A percentile compares a stretch with the other conserved stretches of the same genome.
Conservation (phyloP, 2,329 filamentous ascomycete species). For the Sporothrix luriei region DNA sequence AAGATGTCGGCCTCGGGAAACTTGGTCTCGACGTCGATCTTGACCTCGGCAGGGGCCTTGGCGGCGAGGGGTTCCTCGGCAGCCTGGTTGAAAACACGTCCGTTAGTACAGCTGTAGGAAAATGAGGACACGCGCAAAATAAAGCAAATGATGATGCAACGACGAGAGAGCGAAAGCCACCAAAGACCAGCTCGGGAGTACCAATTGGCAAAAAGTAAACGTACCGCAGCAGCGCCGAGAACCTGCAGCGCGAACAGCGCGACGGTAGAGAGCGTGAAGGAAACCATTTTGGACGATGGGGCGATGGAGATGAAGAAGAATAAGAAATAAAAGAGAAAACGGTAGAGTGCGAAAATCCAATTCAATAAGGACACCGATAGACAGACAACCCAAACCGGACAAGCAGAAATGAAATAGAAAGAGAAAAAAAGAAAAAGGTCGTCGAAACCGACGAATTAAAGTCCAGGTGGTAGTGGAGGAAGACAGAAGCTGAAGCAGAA, state of each 20-base stretch:
- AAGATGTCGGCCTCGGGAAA: slow-evolving; percentile 79
- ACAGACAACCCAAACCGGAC: slow-evolving; percentile 6
- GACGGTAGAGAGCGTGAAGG: slow-evolving; percentile 70
- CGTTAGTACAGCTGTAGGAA: background rate
- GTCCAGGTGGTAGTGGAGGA: slow-evolving; percentile 22
- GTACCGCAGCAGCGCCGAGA: slow-evolving; percentile 64
- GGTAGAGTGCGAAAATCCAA: slow-evolving; percentile 23
- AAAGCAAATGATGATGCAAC: background rate
- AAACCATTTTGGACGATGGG: slow-evolving; percentile 62
- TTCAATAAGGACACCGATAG: slow-evolving; percentile 5
- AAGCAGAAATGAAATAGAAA: slow-evolving; percentile 34
- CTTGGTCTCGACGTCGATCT: slow-evolving; percentile 65
- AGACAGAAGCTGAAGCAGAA: slow-evolving; percentile 32
- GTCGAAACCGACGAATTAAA: background rate
- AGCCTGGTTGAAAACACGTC: background rate
- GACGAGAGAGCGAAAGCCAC: background rate
- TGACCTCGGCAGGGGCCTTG: slow-evolving; percentile 50
- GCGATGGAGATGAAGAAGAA: slow-evolving; percentile 30
- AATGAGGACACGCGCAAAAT: background rate
- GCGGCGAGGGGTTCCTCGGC: slow-evolving; percentile 36
- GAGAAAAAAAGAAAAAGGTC: background rate
- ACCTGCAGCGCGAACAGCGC: slow-evolving; percentile 71
- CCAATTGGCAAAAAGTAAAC: slow-evolving; percentile 41
- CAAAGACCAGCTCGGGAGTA: background rate
- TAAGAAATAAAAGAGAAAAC: slow-evolving; percentile 25